Evolutionary conservation across 192 early-diverging fungal species (phyloP).

Genomic region (Jimgerdemannia flammicorona): DNA sequence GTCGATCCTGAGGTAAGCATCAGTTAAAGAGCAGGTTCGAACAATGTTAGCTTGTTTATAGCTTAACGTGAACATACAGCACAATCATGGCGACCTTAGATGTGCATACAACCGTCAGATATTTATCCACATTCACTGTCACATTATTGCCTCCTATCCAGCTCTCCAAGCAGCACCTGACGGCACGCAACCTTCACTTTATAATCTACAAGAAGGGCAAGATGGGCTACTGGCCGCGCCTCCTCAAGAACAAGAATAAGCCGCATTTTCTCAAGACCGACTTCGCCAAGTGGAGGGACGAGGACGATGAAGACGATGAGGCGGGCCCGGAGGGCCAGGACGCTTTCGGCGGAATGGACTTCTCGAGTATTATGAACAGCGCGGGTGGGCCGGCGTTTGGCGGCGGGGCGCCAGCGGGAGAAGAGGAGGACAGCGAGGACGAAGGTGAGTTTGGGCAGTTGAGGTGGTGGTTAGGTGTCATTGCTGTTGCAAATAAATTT

Average conservation of each 20-base stretch:
- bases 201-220: slow-evolving; percentile 60
- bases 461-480: background rate
- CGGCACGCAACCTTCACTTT: slow-evolving; percentile 62
- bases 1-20: slow-evolving; percentile 67
- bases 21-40: too few species aligned
- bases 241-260: slow-evolving; percentile 65
- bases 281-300: slow-evolving; percentile 88
- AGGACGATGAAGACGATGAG: slow-evolving; percentile 89
- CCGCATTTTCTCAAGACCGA: slow-evolving; percentile 84
- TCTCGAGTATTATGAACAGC: slow-evolving; percentile 55
- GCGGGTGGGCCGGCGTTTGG: slow-evolving; percentile 53
- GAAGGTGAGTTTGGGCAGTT: background rate
- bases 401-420: slow-evolving; percentile 39
- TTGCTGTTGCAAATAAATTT: background rate
- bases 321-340: slow-evolving; percentile 30
- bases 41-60: too few species aligned
- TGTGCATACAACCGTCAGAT: too few species aligned
- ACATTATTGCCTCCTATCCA: slow-evolving; percentile 16
- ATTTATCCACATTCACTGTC: background rate
- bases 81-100: too few species aligned
- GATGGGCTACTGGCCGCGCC: slow-evolving; percentile 77
- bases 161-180: slow-evolving; percentile 63
- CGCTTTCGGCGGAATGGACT: slow-evolving; percentile 41
- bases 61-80: too few species aligned
- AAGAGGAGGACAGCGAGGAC: background rate